Base-by-base conservation (phyloP, 164 flowering plant species). In the Vitis amurensis region DNA sequence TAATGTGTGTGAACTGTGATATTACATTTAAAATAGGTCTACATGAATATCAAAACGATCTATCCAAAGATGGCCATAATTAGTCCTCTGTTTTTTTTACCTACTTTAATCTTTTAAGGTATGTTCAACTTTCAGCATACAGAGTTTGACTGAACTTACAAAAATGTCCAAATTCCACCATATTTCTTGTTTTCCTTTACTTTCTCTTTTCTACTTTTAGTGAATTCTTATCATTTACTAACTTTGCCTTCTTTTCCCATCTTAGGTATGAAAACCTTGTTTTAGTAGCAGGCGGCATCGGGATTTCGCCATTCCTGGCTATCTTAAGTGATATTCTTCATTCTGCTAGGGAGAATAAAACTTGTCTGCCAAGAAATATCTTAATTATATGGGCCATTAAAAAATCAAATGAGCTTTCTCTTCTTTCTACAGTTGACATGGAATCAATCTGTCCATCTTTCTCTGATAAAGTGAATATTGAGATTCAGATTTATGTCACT, bases 241-340 rank as follows among this genome's bases (percentile, higher is more conserved):
- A 19, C 59, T 47, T 60, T 9, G 2, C 16, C 9, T 11, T 62
- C 19, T 59, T 68, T 53, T 23, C 16, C 61, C 64, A 17, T 61
- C 10, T 30, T 66, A 94, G 99, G 91, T 92, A 92, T 66, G 91
- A 88, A 71, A 82, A 90, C 77, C 91, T 92, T 48, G 74, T 95
- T 56, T 71, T 95, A 75, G 94, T 95, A 4, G 98, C 99, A 37
- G 99, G 99, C 53, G 99, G 99, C 49, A 92, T 92, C 64, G 99
- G 99, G 17, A 85, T 94, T 67, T 88, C 99, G 55, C 98, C 99
- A 4, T 94, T 94, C 77, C 64, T 92, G n/a, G 99, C 98, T 65
- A 79, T 94, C 74, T 73, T 94, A 77, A 89, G 89, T 59, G 99
- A 94, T 75, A 80, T 94, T 64, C 81, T 94, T 52, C 91, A 86